These are phyloP conservation scores for Cucumis melo DNA, from an alignment of 306 rosid species.

Conservation along the genomic window DNA sequence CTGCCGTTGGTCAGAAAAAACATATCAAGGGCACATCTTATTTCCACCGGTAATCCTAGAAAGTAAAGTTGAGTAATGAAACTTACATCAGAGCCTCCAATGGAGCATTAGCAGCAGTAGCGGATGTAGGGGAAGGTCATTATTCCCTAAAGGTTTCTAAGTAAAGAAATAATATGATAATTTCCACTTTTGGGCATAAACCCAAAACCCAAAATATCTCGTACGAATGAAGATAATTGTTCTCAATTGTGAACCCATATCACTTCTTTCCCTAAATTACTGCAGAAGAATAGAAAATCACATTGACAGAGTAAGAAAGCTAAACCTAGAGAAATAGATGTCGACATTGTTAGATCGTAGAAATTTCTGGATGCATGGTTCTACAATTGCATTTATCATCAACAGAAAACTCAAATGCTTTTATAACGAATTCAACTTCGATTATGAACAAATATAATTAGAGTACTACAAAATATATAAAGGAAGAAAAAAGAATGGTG, in stretches of 20 bases:
- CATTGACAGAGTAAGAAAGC: neutral
- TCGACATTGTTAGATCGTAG: neutral
- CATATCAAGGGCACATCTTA: neutral
- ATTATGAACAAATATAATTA: neutral
- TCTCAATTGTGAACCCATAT: too few relatives aligned
- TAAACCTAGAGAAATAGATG: neutral
- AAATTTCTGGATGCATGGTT: neutral
- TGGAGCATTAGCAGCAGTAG: neutral
- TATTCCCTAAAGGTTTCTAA: neutral
- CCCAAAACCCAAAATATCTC: too few relatives aligned
- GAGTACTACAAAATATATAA: neutral
- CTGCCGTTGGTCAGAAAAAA: neutral
- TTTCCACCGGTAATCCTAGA: neutral
- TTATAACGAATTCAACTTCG: neutral
- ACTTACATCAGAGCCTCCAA: neutral
- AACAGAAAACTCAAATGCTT: neutral
- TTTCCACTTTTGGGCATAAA: too few relatives aligned
- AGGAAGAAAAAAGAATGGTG: neutral
- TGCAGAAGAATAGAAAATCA: neutral
- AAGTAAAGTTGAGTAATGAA: neutral
- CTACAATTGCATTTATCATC: neutral
- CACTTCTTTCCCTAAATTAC: neutral
- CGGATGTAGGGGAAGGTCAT: neutral
- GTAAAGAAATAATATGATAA: neutral
- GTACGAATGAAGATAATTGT: too few relatives aligned